phyloP scores from a whole-genome alignment of 768 basidiomycete genomes.

The Suillus paluster region DNA sequence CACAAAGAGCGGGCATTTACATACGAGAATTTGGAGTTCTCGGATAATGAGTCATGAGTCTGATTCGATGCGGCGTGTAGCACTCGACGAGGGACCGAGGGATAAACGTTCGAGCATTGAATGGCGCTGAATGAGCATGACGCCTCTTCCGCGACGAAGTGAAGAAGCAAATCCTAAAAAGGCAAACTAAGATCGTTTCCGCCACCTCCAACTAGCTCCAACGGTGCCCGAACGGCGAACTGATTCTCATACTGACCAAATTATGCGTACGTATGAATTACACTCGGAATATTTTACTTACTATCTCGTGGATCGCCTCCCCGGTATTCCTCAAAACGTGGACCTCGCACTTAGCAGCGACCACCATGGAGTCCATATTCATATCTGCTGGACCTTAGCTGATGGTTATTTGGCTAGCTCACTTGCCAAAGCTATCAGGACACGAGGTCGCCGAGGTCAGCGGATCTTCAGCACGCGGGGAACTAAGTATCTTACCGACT shows the following conservation, averaged over 20 bases:
- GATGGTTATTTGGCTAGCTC: background rate
- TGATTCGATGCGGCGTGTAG: background rate
- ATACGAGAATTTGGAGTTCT: background rate
- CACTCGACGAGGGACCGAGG: slow-evolving; percentile 1
- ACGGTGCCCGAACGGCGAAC: background rate
- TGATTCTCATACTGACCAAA: background rate
- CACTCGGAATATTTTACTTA: slow-evolving; percentile 2
- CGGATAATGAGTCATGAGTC: background rate
- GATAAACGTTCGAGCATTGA: background rate
- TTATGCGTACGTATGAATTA: background rate
- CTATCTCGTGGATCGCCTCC: background rate
- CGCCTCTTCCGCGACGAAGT: background rate
- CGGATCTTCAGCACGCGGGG: too few species aligned
- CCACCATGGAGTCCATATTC: too few species aligned
- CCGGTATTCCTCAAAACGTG: background rate
- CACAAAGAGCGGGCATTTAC: background rate
- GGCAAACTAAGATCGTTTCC: background rate
- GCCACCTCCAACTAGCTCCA: background rate
- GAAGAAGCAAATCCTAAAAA: background rate
- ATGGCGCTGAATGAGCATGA: background rate
- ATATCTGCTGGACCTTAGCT: too few species aligned
- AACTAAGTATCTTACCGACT: too few species aligned
- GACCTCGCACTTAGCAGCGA: background rate
- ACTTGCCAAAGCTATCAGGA: background rate
- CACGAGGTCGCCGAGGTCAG: background rate